These are phyloP conservation scores for Litsea cubeba DNA, from an alignment of 164 flowering plant species.

Conservation along the genomic window DNA sequence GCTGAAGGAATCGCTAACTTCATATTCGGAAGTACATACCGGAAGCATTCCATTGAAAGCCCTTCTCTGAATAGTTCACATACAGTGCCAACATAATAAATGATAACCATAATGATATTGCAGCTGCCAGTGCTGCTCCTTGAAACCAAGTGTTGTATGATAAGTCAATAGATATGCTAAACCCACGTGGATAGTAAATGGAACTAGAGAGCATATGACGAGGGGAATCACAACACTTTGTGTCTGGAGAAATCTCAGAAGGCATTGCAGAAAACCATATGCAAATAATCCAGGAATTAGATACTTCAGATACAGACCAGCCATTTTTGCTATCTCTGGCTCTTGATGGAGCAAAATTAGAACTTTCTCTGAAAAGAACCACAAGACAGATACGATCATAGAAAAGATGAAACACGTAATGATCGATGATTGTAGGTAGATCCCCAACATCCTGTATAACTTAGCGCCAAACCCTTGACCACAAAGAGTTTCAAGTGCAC, in stretches of 20 bases:
- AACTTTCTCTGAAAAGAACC: conserved; percentile 66
- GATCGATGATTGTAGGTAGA: conserved; percentile 73
- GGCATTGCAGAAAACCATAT: conserved; percentile 56
- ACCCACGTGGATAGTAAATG: conserved; percentile 49
- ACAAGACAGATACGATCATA: conserved; percentile 46
- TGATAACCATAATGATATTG: conserved; percentile 71
- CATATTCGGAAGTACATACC: conserved; percentile 37
- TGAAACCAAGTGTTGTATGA: conserved; percentile 43
- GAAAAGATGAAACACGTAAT: conserved; percentile 54
- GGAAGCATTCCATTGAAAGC: conserved; percentile 47
- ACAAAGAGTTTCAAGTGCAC: conserved; percentile 87
- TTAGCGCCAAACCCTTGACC: conserved; percentile 88
- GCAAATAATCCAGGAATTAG: conserved; percentile 75
- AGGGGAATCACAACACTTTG: conserved; percentile 61
- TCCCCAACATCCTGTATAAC: conserved; percentile 57
- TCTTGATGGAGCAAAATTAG: conserved; percentile 63
- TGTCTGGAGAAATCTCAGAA: conserved; percentile 79
- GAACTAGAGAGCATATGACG: conserved; percentile 50
- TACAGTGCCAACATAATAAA: conserved; percentile 46
- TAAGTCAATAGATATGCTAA: conserved; percentile 52
- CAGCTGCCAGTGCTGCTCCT: conserved; percentile 65
- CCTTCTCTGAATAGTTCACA: conserved; percentile 50
- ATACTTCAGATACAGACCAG: conserved; percentile 49
- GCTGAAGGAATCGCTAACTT: conserved; percentile 86
- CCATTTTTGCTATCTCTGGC: conserved; percentile 42